These are phyloP conservation scores for Microdochium bolleyi DNA, from an alignment of 2,329 filamentous ascomycete species.

Conservation along the genomic window DNA sequence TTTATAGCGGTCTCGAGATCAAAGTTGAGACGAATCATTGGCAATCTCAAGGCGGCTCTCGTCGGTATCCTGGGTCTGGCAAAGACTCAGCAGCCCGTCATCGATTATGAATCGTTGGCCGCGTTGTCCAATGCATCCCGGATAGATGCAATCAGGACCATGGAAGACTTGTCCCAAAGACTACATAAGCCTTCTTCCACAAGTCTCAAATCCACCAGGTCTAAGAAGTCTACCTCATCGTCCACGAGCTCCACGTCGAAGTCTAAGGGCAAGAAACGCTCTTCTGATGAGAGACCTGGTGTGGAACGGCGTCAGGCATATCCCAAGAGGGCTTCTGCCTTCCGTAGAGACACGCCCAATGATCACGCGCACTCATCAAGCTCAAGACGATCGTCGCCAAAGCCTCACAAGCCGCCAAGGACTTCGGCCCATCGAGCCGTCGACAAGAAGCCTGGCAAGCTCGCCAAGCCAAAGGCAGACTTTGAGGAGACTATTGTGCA, in stretches of 20 bases:
- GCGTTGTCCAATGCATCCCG: slow-evolving; percentile 38
- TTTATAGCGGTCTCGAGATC: slow-evolving; percentile 27
- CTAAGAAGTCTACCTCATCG: slow-evolving; percentile 1
- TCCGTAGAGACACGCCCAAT: neutral
- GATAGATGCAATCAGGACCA: slow-evolving; percentile 38
- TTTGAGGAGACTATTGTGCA: neutral
- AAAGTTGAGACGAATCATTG: slow-evolving; percentile 14
- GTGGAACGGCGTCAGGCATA: neutral
- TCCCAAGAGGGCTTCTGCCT: neutral
- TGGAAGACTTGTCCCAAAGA: slow-evolving; percentile 35
- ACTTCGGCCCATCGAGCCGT: neutral
- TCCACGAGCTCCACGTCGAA: neutral
- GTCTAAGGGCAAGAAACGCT: neutral
- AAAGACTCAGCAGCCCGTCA: slow-evolving; percentile 19
- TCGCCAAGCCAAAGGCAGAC: neutral
- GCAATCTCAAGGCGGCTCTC: slow-evolving; percentile 13
- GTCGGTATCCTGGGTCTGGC: slow-evolving; percentile 27
- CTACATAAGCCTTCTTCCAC: slow-evolving; percentile 7
- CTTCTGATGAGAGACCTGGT: neutral
- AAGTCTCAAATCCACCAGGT: slow-evolving; percentile 1
- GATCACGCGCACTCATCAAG: neutral
- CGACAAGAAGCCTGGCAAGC: neutral
- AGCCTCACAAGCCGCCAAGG: neutral
- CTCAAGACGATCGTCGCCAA: neutral
- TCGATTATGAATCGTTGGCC: slow-evolving; percentile 38